Conservation (phyloP, 257 asterid species). For the Gentiana dahurica region DNA sequence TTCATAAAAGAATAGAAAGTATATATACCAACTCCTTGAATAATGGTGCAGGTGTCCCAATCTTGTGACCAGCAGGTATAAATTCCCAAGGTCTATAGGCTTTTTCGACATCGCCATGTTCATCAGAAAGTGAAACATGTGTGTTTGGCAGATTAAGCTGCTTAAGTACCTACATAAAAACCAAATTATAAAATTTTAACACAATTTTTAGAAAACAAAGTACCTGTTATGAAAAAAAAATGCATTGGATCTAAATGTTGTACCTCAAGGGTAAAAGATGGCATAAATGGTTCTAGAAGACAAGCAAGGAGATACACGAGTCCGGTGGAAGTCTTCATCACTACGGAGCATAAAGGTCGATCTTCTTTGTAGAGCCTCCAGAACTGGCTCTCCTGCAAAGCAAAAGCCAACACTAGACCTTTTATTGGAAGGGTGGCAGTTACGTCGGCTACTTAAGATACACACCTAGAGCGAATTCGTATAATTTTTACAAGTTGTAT, state of each 20-base stretch:
- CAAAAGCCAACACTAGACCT: background rate
- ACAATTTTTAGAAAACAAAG: background rate
- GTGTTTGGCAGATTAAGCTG: conserved; percentile 66
- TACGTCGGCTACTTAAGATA: too few relatives aligned
- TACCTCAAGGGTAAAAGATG: conserved; percentile 86
- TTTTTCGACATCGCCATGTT: conserved; percentile 57
- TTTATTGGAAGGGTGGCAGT: too few relatives aligned
- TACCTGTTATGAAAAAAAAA: background rate
- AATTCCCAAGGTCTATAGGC: conserved; percentile 80
- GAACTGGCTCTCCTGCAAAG: conserved; percentile 65
- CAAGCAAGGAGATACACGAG: conserved; percentile 85
- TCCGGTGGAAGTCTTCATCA: conserved; percentile 83
- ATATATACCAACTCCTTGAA: conserved; percentile 68
- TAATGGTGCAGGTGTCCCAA: conserved; percentile 79
- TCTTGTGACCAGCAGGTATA: conserved; percentile 71
- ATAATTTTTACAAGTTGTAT: too few relatives aligned
- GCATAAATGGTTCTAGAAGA: conserved; percentile 92
- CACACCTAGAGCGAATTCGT: too few relatives aligned
- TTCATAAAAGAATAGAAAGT: background rate
- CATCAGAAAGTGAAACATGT: conserved; percentile 60
- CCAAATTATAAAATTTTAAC: conserved; percentile 8
- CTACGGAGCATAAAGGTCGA: conserved; percentile 51
- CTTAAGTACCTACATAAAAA: conserved; percentile 58
- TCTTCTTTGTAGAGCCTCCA: conserved; percentile 99
- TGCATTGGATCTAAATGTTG: conserved; percentile 6